A percentile compares a stretch with the other conserved stretches of the same genome.
Evolutionary conservation across 441 rosid species (phyloP).

Genomic region (Isatis lusitanica): DNA sequence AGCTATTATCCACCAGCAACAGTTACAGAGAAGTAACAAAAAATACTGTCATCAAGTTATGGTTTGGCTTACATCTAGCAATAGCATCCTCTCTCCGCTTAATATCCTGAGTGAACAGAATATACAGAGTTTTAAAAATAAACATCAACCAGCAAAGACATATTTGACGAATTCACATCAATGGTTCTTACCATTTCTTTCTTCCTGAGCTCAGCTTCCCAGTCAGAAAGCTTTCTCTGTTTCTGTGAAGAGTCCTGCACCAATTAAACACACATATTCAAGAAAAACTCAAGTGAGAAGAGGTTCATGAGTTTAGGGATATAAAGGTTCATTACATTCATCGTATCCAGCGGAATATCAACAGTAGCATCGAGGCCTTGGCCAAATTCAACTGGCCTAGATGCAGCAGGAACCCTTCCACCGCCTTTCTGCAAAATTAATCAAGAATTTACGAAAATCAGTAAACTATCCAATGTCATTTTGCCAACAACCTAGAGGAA

Average conservation of each 20-base stretch:
- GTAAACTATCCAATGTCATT: background rate
- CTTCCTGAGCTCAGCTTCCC: slow-evolving; percentile 91
- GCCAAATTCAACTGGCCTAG: slow-evolving; percentile 63
- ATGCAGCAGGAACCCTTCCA: slow-evolving; percentile 55
- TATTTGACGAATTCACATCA: background rate
- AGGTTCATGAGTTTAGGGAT: background rate
- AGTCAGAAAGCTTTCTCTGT: slow-evolving; percentile 65
- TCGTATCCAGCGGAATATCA: slow-evolving; percentile 75
- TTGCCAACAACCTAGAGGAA: background rate
- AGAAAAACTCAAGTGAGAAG: background rate
- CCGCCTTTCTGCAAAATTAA: slow-evolving; percentile 57
- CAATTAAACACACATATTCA: slow-evolving; percentile 10
- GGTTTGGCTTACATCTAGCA: slow-evolving; percentile 48
- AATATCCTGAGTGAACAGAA: slow-evolving; percentile 53
- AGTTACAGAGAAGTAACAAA: background rate
- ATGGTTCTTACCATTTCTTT: slow-evolving; percentile 62
- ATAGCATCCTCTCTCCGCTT: slow-evolving; percentile 84
- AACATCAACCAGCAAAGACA: background rate
- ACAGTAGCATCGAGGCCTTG: slow-evolving; percentile 73
- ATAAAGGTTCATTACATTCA: slow-evolving; percentile 49
- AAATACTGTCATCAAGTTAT: background rate
- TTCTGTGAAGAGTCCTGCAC: slow-evolving; percentile 73
- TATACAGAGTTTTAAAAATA: background rate
- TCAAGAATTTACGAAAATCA: background rate
- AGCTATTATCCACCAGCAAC: background rate